Conservation (phyloP, 805 yeast genomes). For the Yamadazyma nakazawae region DNA sequence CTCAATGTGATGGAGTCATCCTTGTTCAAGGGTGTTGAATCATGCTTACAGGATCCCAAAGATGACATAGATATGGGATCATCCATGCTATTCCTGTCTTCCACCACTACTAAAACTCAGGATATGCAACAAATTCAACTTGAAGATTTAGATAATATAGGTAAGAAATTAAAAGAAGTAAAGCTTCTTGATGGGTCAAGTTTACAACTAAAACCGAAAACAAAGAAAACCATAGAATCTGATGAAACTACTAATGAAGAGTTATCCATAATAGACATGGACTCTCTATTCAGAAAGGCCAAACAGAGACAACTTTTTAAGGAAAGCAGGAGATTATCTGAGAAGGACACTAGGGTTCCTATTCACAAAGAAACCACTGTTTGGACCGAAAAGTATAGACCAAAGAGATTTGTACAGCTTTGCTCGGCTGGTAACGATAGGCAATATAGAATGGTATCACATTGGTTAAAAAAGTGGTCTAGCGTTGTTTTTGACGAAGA, state of each 20-base stretch:
- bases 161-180: slow-evolving; percentile 14
- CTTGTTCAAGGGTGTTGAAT: neutral
- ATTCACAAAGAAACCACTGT: slow-evolving; percentile 12
- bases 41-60: neutral
- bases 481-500: slow-evolving; percentile 28
- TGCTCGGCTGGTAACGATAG: slow-evolving; percentile 46
- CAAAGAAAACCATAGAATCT: neutral
- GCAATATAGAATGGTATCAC: slow-evolving; percentile 35
- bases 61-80: neutral
- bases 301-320: slow-evolving; percentile 17
- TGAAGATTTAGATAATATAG: slow-evolving; percentile 1
- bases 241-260: slow-evolving; percentile 1
- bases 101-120: neutral
- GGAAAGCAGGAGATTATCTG: slow-evolving; percentile 13
- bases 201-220: slow-evolving; percentile 13
- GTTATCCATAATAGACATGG: slow-evolving; percentile 18
- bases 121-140: neutral
- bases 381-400: slow-evolving; percentile 43
- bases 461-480: slow-evolving; percentile 42
- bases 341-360: neutral
- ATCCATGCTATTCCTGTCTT: neutral
- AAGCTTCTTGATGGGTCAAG: slow-evolving; percentile 19
- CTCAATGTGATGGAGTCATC: slow-evolving; percentile 4
- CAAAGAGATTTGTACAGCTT: slow-evolving; percentile 30
- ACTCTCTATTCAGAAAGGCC: slow-evolving; percentile 19